phyloP scores from a whole-genome alignment of 1,284 basidiomycete species.

The Takashimella koratensis region DNA sequence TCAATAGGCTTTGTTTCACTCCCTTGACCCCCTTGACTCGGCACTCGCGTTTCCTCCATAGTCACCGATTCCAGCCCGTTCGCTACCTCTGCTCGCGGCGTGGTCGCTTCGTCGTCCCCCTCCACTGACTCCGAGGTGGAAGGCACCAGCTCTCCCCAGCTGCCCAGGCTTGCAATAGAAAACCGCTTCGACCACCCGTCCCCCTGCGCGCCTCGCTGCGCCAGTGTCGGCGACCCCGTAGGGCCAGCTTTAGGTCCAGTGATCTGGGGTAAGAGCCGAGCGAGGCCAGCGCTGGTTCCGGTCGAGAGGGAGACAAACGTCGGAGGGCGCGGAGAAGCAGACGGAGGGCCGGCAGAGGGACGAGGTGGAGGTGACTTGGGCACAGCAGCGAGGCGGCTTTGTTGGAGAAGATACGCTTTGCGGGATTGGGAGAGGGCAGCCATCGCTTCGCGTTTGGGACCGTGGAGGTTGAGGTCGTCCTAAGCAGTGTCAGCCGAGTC shows the following conservation, averaged over 20 bases:
- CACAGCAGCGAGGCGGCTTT: conserved; percentile 50
- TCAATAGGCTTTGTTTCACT: conserved; percentile 51
- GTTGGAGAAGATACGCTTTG: conserved; percentile 65
- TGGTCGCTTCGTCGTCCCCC: conserved; percentile 2
- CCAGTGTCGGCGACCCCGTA: conserved; percentile 54
- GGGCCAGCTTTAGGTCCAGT: conserved; percentile 12
- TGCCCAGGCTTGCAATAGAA: conserved; percentile 65
- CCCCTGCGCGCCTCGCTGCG: conserved; percentile 56
- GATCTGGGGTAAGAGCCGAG: conserved; percentile 13
- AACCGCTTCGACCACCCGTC: conserved; percentile 64
- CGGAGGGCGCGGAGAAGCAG: conserved; percentile 50
- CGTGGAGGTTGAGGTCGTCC: conserved; percentile 72
- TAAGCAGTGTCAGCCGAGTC: conserved; percentile 27
- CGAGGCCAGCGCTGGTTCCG: conserved; percentile 18
- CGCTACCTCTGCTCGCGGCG: conserved; percentile 2
- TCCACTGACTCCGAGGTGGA: neutral
- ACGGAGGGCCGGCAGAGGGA: conserved; percentile 35
- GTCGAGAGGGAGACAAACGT: conserved; percentile 56
- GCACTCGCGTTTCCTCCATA: neutral
- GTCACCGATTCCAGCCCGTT: neutral
- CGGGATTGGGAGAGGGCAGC: conserved; percentile 61
- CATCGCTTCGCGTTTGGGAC: conserved; percentile 64
- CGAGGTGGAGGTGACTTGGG: conserved; percentile 33
- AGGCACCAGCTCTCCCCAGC: conserved; percentile 25
- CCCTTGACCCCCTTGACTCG: neutral